These are phyloP conservation scores for Paracorniculantispora psalliotae DNA, from an alignment of 2,329 filamentous ascomycete species.

Conservation along the genomic window DNA sequence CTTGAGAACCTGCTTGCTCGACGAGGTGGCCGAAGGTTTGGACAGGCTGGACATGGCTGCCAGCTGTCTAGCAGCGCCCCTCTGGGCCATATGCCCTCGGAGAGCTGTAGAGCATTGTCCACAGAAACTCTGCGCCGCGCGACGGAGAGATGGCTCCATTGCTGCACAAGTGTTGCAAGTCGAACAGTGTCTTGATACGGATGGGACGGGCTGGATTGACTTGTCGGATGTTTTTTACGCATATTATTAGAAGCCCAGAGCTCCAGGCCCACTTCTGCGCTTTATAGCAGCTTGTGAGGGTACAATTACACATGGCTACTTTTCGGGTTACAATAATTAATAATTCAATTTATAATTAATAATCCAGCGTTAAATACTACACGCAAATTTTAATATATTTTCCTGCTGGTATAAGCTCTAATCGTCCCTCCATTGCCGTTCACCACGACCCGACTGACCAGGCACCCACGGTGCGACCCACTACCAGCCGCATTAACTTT, in stretches of 20 bases:
- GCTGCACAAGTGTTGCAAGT: not conserved
- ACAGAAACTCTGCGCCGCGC: constrained; percentile 35
- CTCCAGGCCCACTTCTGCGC: constrained; percentile 3
- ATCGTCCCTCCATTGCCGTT: no score
- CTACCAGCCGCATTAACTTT: constrained; percentile 15
- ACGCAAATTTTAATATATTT: no score
- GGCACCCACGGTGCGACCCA: constrained; percentile 1
- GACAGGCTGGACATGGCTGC: constrained; percentile 10
- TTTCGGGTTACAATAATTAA: not conserved
- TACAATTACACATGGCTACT: not conserved
- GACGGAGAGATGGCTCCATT: constrained; percentile 38
- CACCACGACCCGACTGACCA: not conserved
- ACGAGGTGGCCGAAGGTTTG: not conserved
- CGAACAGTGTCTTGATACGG: constrained; percentile 12
- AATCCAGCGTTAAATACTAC: no score
- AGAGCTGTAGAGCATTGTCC: constrained; percentile 35
- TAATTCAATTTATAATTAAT: no score
- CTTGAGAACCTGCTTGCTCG: not conserved
- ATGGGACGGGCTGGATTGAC: constrained; percentile 11
- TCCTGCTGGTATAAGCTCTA: no score
- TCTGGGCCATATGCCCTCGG: constrained; percentile 22
- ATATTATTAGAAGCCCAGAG: not conserved
- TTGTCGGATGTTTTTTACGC: constrained; percentile 9
- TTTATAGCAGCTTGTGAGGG: not conserved
- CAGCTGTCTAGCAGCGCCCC: constrained; percentile 3